Evolutionary conservation across 108 stramenopile species (phyloP).

Genomic region (Fistulifera solaris): DNA sequence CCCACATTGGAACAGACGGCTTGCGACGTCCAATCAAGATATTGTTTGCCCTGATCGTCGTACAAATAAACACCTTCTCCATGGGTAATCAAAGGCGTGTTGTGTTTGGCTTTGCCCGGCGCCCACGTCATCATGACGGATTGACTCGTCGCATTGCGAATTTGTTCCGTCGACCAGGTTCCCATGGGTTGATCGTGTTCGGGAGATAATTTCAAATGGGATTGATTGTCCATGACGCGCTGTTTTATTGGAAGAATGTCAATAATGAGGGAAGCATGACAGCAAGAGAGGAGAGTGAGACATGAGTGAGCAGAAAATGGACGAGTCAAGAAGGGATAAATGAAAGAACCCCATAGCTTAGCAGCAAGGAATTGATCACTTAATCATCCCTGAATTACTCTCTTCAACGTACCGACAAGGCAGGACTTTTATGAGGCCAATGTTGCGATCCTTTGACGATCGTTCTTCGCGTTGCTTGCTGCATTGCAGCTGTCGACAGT

Average conservation of each 20-base stretch:
- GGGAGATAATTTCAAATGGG: conserved; percentile 7
- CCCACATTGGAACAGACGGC: conserved; percentile 46
- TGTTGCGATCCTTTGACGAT: conserved; percentile 11
- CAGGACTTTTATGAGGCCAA: conserved; percentile 27
- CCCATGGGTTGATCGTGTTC: conserved; percentile 29
- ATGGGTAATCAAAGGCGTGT: conserved; percentile 25
- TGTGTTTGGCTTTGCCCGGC: conserved; percentile 27
- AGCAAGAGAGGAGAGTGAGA: background rate
- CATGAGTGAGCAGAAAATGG: background rate
- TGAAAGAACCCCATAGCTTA: background rate
- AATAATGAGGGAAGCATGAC: background rate
- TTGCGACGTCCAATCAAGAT: conserved; percentile 45
- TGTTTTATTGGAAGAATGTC: background rate
- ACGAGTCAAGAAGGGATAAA: background rate
- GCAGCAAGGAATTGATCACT: no score
- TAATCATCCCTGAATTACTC: no score
- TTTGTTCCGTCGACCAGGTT: conserved; percentile 23
- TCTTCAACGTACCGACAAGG: conserved; percentile 26
- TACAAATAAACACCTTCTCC: conserved; percentile 35
- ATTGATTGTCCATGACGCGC: conserved; percentile 17
- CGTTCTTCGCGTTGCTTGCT: conserved; percentile 1
- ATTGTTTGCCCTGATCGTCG: conserved; percentile 36
- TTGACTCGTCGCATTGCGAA: conserved; percentile 15
- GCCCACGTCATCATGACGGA: conserved; percentile 38
- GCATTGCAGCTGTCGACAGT: conserved; percentile 12